A percentile compares a stretch with the other conserved stretches of the same genome.
Conservation (phyloP, 208 protist species). For the Tritrichomonas foetus region DNA sequence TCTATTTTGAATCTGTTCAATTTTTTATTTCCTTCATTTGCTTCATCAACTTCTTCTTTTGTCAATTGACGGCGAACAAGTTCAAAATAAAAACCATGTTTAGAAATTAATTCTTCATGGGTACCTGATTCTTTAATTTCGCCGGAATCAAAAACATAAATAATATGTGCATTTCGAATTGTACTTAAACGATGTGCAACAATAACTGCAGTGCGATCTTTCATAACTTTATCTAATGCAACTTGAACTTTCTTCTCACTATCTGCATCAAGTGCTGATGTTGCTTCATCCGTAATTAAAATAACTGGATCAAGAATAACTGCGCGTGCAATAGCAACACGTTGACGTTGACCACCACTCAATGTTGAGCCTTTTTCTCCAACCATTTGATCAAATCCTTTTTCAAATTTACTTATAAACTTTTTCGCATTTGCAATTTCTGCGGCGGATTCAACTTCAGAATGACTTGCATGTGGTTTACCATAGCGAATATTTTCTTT, state of each 20-base stretch:
- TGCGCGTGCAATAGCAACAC: slow-evolving; percentile 17
- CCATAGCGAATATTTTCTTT: slow-evolving; percentile 60
- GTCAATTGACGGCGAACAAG: not conserved
- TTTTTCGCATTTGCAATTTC: not conserved
- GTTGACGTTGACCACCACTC: slow-evolving; percentile 55
- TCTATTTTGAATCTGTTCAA: too few species aligned
- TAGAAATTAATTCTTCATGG: not conserved
- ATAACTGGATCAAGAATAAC: slow-evolving; percentile 8
- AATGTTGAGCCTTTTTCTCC: slow-evolving; percentile 37
- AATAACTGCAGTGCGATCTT: slow-evolving; percentile 68
- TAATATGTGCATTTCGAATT: slow-evolving; percentile 57
- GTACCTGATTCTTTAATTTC: not conserved
- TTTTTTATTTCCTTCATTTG: not conserved
- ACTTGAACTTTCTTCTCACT: slow-evolving; percentile 74
- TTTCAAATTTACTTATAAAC: slow-evolving; percentile 1
- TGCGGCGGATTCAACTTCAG: not conserved
- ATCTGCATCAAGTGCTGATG: slow-evolving; percentile 72
- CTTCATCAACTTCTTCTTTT: not conserved
- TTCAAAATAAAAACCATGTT: not conserved
- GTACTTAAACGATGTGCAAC: slow-evolving; percentile 84
- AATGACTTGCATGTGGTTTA: slow-evolving; percentile 36
- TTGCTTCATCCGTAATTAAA: slow-evolving; percentile 54
- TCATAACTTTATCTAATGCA: slow-evolving; percentile 68
- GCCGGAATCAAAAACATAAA: slow-evolving; percentile 44
- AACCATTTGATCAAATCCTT: not conserved